Conservation (phyloP, 2,329 filamentous ascomycete genomes). For the Fusarium papillatum region DNA sequence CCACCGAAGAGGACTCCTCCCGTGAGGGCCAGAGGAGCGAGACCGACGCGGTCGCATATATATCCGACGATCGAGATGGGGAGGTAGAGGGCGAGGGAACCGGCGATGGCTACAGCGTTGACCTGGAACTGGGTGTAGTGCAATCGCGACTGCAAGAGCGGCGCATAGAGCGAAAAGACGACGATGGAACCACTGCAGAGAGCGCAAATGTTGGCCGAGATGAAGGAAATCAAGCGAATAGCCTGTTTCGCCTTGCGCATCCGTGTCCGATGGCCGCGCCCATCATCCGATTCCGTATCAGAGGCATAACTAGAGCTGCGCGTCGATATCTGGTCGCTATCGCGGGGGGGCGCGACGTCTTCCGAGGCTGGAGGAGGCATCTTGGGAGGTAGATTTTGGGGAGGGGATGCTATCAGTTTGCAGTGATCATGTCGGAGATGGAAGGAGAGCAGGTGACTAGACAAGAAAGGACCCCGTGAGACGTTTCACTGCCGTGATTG, state of each 20-base stretch:
- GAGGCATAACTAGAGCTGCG: conserved; percentile 41
- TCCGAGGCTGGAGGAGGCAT: conserved; percentile 40
- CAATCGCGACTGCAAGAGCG: conserved; percentile 87
- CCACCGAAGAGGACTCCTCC: conserved; percentile 81
- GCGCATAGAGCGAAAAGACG: conserved; percentile 94
- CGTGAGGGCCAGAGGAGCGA: conserved; percentile 80
- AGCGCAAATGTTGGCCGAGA: conserved; percentile 66
- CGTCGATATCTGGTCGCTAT: conserved; percentile 42
- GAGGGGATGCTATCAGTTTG: not conserved
- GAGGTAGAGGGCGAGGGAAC: conserved; percentile 90
- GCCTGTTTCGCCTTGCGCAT: conserved; percentile 45
- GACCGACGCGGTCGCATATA: conserved; percentile 90
- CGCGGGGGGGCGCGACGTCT: conserved; percentile 31
- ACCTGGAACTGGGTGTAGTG: conserved; percentile 94
- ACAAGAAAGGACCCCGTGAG: not conserved
- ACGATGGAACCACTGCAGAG: conserved; percentile 93
- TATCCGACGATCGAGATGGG: conserved; percentile 93
- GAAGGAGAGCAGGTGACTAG: not conserved
- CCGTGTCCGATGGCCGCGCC: conserved; percentile 39
- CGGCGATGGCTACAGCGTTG: conserved; percentile 89
- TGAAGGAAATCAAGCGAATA: conserved; percentile 64
- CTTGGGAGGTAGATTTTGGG: not conserved
- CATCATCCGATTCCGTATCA: conserved; percentile 34
- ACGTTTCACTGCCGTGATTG: not conserved
- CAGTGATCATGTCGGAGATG: conserved; percentile 18